Base-by-base conservation (phyloP, 768 basidiomycete species). In the Dacryopinax primogenitus region DNA sequence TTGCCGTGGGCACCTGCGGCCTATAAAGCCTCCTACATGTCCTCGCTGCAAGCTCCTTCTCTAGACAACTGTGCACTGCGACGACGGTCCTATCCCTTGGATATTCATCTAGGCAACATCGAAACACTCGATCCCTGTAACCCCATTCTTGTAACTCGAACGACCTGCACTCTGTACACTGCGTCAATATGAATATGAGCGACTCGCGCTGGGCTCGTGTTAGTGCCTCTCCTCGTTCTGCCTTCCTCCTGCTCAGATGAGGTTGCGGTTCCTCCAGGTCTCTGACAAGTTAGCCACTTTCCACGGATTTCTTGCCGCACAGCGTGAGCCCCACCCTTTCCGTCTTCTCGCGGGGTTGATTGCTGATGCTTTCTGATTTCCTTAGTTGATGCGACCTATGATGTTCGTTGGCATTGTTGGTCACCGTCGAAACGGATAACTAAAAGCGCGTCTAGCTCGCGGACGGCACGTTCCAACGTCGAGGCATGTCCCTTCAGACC, bases 401-500 rank as follows among this genome's bases (percentile, higher is more conserved):
- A 39, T 16, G 51, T 39, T 58, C 28, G 45, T 65, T 30, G 45
- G 58, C 35, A 26, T 33, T 13, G 33, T 30, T 21, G 45, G 45
- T n/a, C 64, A 44, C 23, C 18, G n/a, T n/a, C n/a, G 58, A 58
- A 58, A 51, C 58, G 23, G 18, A 45, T 21, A n/a, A n/a, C 41
- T 41, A 6, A 39, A 23, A n/a, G 44, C 34, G 16, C 23, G 39
- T 45, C 26, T 36, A 65, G 65, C 51, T 65, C 23, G 65, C 65
- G 12, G 65, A 65, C 32, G 65, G 65, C 3, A 36, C 51, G 0
- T 65, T 65, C 21, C 58, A 36, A 36, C 58, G 62, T 23, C 33
- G 35, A 3, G 65, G 65, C 33, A 65, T 65, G 65, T 65, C 65
- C 11, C 33, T 65, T 1, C 33, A 32, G 28, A 35, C 37, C 32